phyloP scores from a whole-genome alignment of 129 eudicot genomes.

The Logfia minima region DNA sequence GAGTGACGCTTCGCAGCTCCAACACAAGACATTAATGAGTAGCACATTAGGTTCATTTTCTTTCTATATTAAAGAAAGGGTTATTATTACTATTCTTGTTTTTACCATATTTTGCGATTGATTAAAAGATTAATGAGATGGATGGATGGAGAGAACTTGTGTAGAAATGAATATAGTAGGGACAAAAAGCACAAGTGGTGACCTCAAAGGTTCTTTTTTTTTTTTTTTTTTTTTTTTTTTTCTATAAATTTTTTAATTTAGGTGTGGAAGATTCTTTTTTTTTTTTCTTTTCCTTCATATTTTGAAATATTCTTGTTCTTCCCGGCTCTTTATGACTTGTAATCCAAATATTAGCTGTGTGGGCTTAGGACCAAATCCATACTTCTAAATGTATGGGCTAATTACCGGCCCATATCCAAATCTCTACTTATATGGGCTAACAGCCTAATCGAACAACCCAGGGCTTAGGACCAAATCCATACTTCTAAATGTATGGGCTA shows the following conservation, averaged over 20 bases:
- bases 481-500: not conserved
- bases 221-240: too few relatives aligned
- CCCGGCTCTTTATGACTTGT: too few relatives aligned
- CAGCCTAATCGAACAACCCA: too few relatives aligned
- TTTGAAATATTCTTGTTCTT: constrained; percentile 12
- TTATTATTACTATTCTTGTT: constrained; percentile 20
- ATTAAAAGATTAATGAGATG: constrained; percentile 8
- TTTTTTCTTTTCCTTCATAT: not conserved
- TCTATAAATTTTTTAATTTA: not conserved
- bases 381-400: not conserved
- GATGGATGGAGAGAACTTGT: constrained; percentile 29
- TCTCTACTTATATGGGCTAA: not conserved
- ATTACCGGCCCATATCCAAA: not conserved
- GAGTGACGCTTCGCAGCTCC: constrained; percentile 85
- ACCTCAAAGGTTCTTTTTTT: constrained; percentile 18
- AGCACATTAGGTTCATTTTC: constrained; percentile 3
- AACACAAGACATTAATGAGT: constrained; percentile 71
- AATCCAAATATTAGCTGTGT: not conserved
- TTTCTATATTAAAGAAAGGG: constrained; percentile 6
- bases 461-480: not conserved
- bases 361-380: not conserved
- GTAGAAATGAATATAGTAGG: constrained; percentile 47
- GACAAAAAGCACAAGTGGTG: constrained; percentile 20
- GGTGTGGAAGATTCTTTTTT: constrained; percentile 27
- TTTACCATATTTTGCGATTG: constrained; percentile 27